Base-by-base conservation (phyloP, 441 rosid species). In the Flueggea neowawraea region DNA sequence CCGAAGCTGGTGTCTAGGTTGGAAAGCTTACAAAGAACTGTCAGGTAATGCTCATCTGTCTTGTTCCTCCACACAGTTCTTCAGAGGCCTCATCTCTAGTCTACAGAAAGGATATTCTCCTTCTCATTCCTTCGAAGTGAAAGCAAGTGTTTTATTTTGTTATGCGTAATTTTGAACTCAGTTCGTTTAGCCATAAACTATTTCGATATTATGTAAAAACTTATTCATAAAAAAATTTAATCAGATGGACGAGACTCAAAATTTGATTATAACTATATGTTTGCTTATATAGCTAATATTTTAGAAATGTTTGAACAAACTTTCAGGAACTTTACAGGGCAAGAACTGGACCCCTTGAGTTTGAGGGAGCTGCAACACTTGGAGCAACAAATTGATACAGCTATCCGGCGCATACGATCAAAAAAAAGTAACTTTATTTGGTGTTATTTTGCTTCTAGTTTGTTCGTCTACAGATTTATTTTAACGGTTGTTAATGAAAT, bases 351-450 rank as follows among this genome's bases (percentile, higher is more conserved):
- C 32, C 53, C 82, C n/a, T 36, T 84, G 56, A 79, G 76, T 49
- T 53, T 77, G 9, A 80, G 78, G 60, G 89, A 86, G 48, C 82
- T 86, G 36, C 89, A 78, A 62, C 68, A 75, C 53, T 69, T 86
- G 71, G 92, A 86, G 69, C 92, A 84, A 51, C 89, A 86, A 63
- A 78, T 86, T 47, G 86, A 81, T 39, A 74, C 62, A 52, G 77
- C 82, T 64, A 86, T 87, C 8, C 80, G 78, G 75, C 88, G 86
- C 53, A 64, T 87, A 6, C 69, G 90, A 67, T 54, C 73, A 22
- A 73, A 72, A 65, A n/a, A 79, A 79, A 88, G 93, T 82, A 13
- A 13, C 4, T 54, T 14, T 22, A 2, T 12, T 51, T 51, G 6
- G 8, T 51, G 16, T 14, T 51, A 5, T 17, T 51, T 51, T n/a